phyloP scores from a whole-genome alignment of 1,284 basidiomycete genomes.

The Rhodotorula sp. region DNA sequence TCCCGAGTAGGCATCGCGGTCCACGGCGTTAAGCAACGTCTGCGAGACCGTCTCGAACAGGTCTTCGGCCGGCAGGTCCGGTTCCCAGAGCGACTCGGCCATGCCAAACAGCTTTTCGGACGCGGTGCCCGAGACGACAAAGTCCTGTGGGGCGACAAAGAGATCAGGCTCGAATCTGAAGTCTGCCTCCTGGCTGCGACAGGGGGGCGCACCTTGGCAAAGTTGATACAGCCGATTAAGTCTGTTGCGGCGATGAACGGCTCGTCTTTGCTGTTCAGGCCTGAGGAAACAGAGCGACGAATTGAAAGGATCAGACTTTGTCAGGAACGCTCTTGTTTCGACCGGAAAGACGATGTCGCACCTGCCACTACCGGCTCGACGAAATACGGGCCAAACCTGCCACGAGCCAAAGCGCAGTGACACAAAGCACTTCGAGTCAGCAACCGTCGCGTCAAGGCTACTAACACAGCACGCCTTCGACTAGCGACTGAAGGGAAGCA shows the following conservation, averaged over 20 bases:
- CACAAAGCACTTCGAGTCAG: no score
- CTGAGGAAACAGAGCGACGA: constrained; percentile 8
- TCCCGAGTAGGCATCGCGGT: constrained; percentile 93
- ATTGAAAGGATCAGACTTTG: neutral
- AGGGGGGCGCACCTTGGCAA: constrained; percentile 61
- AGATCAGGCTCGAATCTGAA: no score
- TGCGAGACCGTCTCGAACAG: constrained; percentile 98
- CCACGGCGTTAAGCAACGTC: constrained; percentile 90
- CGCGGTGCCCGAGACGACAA: constrained; percentile 94
- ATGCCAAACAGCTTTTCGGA: constrained; percentile 93
- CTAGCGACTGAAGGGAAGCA: neutral
- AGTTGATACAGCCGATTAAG: constrained; percentile 93
- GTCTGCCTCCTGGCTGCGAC: neutral
- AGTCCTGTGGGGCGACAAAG: constrained; percentile 64
- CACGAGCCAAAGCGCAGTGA: neutral
- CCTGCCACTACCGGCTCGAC: constrained; percentile 97
- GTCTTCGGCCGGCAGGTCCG: constrained; percentile 92
- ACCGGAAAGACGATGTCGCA: neutral
- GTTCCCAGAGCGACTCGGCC: constrained; percentile 98
- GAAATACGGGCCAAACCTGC: constrained; percentile 86
- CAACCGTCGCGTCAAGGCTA: no score
- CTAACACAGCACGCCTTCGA: constrained; percentile 43
- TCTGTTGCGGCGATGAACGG: constrained; percentile 97
- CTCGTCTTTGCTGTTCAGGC: constrained; percentile 67
- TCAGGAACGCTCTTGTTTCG: neutral